These are phyloP conservation scores for Cyclotella baltica DNA, from an alignment of 108 stramenopile genomes.

Conservation along the genomic window DNA sequence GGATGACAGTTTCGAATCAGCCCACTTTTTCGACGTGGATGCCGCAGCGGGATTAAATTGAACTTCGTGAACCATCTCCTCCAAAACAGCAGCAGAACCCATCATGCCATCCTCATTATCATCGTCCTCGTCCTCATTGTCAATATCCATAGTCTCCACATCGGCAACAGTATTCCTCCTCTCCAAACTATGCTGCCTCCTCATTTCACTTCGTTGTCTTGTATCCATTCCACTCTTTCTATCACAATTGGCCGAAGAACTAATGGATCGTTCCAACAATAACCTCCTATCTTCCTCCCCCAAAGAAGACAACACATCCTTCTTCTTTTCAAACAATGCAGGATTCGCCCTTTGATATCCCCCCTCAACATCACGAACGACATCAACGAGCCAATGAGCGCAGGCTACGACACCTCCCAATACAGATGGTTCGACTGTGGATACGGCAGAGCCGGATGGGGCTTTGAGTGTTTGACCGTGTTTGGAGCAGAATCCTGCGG, in stretches of 20 bases:
- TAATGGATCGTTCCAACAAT: conserved; percentile 10
- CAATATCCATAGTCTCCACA: conserved; percentile 21
- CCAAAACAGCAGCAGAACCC: too few relatives aligned
- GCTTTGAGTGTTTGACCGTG: conserved; percentile 41
- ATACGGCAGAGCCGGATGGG: conserved; percentile 22
- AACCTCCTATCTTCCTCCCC: not conserved
- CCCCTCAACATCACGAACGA: conserved; percentile 42
- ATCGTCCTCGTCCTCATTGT: not conserved
- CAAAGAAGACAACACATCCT: too few relatives aligned
- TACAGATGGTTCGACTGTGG: conserved; percentile 37
- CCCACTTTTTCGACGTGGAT: conserved; percentile 44
- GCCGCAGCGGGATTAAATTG: conserved; percentile 55
- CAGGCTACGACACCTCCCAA: conserved; percentile 41
- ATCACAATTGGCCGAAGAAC: conserved; percentile 27
- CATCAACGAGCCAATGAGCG: conserved; percentile 43
- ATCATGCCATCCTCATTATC: conserved; percentile 9
- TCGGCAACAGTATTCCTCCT: conserved; percentile 50
- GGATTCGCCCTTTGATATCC: conserved; percentile 49
- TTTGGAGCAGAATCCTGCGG: conserved; percentile 69
- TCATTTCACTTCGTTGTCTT: not conserved
- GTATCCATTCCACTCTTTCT: conserved; percentile 30
- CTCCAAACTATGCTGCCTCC: conserved; percentile 28
- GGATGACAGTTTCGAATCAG: conserved; percentile 12
- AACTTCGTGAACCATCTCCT: conserved; percentile 41
- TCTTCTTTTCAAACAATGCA: conserved; percentile 7